Base-by-base conservation (phyloP, 139 green algal species). In the Asterochloris sp. region DNA sequence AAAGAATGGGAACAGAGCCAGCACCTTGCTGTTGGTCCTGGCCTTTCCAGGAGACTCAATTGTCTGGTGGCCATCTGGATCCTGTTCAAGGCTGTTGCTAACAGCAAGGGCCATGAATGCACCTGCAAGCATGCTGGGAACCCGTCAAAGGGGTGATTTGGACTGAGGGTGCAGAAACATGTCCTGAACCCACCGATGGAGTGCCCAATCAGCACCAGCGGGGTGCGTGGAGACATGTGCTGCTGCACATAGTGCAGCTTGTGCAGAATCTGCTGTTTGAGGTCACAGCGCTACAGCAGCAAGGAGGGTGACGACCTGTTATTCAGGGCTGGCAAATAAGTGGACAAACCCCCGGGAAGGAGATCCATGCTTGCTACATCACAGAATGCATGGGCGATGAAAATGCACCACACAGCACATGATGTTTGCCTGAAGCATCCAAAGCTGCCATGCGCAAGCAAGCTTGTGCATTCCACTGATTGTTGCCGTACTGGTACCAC, bases 21-120 rank as follows among this genome's bases (percentile, higher is more conserved):
- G 24, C 38, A 80, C 76, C 54, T 80, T n/a, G 12, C 12, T n/a
- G 24, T 26, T 12, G 0, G 19, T 1, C 23, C 27, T 66, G 28
- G 19, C 1, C 19, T 10, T 24, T 6, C 19, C 66, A 10, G 21
- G 66, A 21, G 21, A 71, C 38, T 54, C 38, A 54, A 54, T 54
- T 54, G 2, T 54, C 38, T 54, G 38, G 38, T 71, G 66, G 66
- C 19, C 17, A 71, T 26, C 1, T 71, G 17, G 19, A 71, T 26
- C 17, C 21, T 71, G 66, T 71, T 21, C 66, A 71, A 71, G 21
- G 17, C 66, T 71, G 21, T 8, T 71, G 66, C 66, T 80, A 10
- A 54, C 76, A 54, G 67, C 68, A n/a, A 80, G 60, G 24, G 76
- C 76, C 76, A 80, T 80, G 23, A 69, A 80, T 69, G 76, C 76